Evolutionary conservation across 306 rosid genomes (phyloP).

Genomic region (Cicer judaicum): DNA sequence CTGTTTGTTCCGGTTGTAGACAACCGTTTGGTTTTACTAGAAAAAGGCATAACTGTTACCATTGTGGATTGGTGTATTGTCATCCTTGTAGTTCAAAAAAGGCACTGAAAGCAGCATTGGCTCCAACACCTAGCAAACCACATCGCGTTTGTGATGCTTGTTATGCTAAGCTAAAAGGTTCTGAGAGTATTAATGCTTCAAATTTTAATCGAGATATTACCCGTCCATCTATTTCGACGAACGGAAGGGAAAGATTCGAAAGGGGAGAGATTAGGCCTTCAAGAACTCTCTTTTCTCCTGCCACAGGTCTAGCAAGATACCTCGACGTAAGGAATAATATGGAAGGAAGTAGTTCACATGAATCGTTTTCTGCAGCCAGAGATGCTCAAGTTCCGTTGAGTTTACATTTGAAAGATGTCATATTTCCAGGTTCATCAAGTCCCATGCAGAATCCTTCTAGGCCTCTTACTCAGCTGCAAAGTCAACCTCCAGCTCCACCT

Average conservation of each 20-base stretch:
- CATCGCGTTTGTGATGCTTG: slow-evolving; percentile 97
- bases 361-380: slow-evolving; percentile 60
- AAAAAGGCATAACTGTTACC: slow-evolving; percentile 92
- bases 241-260: slow-evolving; percentile 57
- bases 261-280: slow-evolving; percentile 67
- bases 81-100: slow-evolving; percentile 96
- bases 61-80: slow-evolving; percentile 92
- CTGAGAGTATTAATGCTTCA: slow-evolving; percentile 53
- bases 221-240: slow-evolving; percentile 56
- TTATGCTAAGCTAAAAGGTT: slow-evolving; percentile 71
- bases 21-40: slow-evolving; percentile 94
- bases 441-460: slow-evolving; percentile 61
- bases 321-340: slow-evolving; percentile 61
- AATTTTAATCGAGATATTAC: slow-evolving; percentile 49
- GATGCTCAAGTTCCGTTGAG: slow-evolving; percentile 68
- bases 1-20: slow-evolving; percentile 87
- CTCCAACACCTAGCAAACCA: slow-evolving; percentile 96
- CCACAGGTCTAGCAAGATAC: slow-evolving; percentile 63
- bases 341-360: slow-evolving; percentile 48
- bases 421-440: slow-evolving; percentile 74
- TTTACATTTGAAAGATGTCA: slow-evolving; percentile 70
- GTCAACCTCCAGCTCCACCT: slow-evolving; percentile 52
- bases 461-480: slow-evolving; percentile 43
- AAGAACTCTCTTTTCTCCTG: slow-evolving; percentile 66
- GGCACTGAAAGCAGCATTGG: slow-evolving; percentile 82